Base-by-base conservation (phyloP, 352 stramenopile species). In the Phytophthora sojae region DNA sequence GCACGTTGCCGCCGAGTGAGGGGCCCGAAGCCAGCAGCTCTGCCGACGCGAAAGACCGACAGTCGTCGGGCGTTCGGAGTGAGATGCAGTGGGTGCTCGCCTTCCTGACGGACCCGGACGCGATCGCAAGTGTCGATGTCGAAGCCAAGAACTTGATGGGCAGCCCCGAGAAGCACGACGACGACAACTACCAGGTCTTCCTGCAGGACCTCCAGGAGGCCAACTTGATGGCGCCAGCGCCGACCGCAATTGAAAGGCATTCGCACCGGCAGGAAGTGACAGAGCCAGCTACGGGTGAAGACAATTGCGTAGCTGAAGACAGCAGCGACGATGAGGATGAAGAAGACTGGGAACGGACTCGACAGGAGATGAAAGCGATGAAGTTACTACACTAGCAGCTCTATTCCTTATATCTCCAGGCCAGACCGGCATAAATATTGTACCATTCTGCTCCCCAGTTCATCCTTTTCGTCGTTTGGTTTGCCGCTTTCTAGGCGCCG, bases 111-210 rank as follows among this genome's bases (percentile, higher is more conserved):
- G 64, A 91, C 25, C 83, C 85, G 0, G 69, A 90, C n/a, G 71
- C 71, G 8, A 69, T 78, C 2, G 85, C 80, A 14, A 67, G 69
- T 21, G 70, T 77, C 4, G 85, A 93, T 50, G 75, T 64, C 2
- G 83, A 91, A 26, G 82, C 83, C 23, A 93, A 91, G 55, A 76
- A 81, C 58, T 61, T 91, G 52, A 45, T 88, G 19, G 68, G 57
- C n/a, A 75, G 53, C 19, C 32, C 56, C 11, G 76, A 83, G 47
- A 80, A 80, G 45, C 54, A 79, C 23, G 79, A 91, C 2, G 83
- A 93, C 44, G 85, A 93, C 67, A 90, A 91, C 75, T 91, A 89
- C 71, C 83, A 93, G 60, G 80, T 79, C 47, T 93, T 93, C 39
- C 49, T 93, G 14, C 81, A 88, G 45, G 80, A 88, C 35, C 75